Evolutionary conservation across 257 asterid species (phyloP).

Genomic region (Solanum chilense): DNA sequence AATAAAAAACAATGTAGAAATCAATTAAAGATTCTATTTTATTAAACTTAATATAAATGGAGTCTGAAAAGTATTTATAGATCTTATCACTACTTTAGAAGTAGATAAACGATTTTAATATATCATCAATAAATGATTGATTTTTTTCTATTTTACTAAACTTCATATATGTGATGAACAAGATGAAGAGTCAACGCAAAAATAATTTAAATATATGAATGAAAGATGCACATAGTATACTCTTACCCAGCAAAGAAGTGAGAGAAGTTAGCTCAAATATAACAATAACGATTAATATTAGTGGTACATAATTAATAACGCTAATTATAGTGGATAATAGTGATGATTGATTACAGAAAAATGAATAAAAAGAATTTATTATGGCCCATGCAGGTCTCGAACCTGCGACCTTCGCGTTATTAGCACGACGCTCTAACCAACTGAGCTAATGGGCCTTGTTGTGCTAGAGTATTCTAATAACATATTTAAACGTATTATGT

Average conservation of each 20-base stretch:
- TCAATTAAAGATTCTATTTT: too few species aligned
- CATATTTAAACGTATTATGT: rapidly evolving
- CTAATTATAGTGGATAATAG: too few species aligned
- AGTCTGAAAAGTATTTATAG: too few species aligned
- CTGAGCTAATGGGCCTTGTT: slow-evolving; percentile 14
- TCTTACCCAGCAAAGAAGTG: neutral
- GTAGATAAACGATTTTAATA: too few species aligned
- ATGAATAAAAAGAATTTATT: too few species aligned
- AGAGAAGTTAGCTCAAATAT: neutral
- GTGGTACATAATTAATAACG: too few species aligned
- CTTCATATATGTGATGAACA: neutral
- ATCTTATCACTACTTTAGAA: too few species aligned
- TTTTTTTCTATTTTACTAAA: neutral
- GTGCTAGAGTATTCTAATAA: rapidly evolving
- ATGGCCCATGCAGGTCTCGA: slow-evolving; percentile 29
- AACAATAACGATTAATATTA: too few species aligned
- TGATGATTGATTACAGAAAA: too few species aligned
- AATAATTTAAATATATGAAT: neutral
- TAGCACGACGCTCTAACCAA: slow-evolving; percentile 28
- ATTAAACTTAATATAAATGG: neutral
- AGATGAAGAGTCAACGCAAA: neutral
- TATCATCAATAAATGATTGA: neutral
- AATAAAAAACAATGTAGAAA: neutral
- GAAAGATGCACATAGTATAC: neutral
- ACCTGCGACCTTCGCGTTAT: slow-evolving; percentile 31